Percentiles rank a stretch among this genome's conserved stretches.
Conservation (phyloP, 352 stramenopile species). For the Phytophthora idaei region DNA sequence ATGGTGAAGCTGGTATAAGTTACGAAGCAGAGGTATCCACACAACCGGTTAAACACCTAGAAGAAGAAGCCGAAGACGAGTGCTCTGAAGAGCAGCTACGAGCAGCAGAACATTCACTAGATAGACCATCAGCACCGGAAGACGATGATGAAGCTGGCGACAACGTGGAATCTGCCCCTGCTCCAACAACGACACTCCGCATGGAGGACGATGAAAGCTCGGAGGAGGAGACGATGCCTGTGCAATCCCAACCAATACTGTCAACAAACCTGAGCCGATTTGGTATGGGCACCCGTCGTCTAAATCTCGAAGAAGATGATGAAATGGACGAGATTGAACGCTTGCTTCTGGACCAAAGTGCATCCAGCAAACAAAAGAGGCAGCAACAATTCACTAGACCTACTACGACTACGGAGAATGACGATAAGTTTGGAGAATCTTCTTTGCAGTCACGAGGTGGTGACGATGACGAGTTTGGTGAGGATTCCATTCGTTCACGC, state of each 20-base stretch:
- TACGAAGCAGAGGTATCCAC: neutral
- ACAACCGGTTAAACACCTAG: slow-evolving; percentile 2
- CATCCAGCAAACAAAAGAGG: slow-evolving; percentile 1
- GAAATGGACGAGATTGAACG: slow-evolving; percentile 40
- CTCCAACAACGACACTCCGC: slow-evolving; percentile 1
- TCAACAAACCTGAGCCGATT: slow-evolving; percentile 18
- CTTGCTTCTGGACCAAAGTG: slow-evolving; percentile 28
- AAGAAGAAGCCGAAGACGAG: slow-evolving; percentile 17
- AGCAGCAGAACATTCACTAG: slow-evolving; percentile 13
- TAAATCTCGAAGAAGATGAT: slow-evolving; percentile 36
- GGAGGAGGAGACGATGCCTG: slow-evolving; percentile 27
- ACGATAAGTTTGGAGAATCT: slow-evolving; percentile 19
- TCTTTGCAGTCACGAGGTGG: slow-evolving; percentile 12
- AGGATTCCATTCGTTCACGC: slow-evolving; percentile 4
- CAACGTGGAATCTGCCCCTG: neutral
- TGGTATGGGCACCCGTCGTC: slow-evolving; percentile 5
- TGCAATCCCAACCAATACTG: slow-evolving; percentile 4
- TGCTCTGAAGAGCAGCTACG: slow-evolving; percentile 32
- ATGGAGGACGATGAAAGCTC: slow-evolving; percentile 27
- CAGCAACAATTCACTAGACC: slow-evolving; percentile 4
- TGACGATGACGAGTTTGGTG: slow-evolving; percentile 20
- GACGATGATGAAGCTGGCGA: slow-evolving; percentile 1
- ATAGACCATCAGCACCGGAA: neutral
- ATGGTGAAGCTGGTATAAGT: slow-evolving; percentile 9
- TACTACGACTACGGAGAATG: slow-evolving; percentile 6